Percentiles rank a stretch among this genome's conserved stretches.
phyloP scores from a whole-genome alignment of 495 filamentous ascomycete species.

The Lepraria neglecta region DNA sequence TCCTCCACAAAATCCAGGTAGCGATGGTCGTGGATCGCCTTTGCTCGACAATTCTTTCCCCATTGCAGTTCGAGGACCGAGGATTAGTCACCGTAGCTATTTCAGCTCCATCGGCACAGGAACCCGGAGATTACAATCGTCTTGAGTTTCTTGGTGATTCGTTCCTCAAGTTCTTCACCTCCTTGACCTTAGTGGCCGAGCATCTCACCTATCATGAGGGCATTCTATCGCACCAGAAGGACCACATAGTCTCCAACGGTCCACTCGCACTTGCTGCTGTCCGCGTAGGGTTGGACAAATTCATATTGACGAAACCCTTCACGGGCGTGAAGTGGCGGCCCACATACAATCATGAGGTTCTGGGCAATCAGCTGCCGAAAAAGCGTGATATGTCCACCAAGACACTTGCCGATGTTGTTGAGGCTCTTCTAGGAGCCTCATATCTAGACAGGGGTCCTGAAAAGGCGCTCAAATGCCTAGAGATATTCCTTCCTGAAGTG shows the following conservation, averaged over 20 bases:
- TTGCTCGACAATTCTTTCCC: constrained; percentile 51
- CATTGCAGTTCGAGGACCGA: constrained; percentile 48
- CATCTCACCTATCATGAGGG: constrained; percentile 72
- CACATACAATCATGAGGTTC: constrained; percentile 48
- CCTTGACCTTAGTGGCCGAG: constrained; percentile 58
- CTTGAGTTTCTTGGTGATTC: constrained; percentile 87
- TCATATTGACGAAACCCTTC: constrained; percentile 64
- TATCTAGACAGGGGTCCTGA: constrained; percentile 63
- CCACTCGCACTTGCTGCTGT: constrained; percentile 59
- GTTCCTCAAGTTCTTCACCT: constrained; percentile 72
- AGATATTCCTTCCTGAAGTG: constrained; percentile 58
- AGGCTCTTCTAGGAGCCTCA: constrained; percentile 74
- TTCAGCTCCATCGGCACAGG: constrained; percentile 55
- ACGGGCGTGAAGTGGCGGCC: constrained; percentile 67
- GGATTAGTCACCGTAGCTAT: constrained; percentile 66
- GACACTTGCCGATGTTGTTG: constrained; percentile 81
- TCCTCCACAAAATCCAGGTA: constrained; percentile 62
- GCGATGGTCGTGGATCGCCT: constrained; percentile 58
- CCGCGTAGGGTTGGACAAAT: constrained; percentile 58
- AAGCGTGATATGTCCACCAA: constrained; percentile 60
- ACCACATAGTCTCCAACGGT: constrained; percentile 65
- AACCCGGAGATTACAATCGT: constrained; percentile 68
- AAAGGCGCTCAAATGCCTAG: constrained; percentile 59
- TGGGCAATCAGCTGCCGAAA: constrained; percentile 13
- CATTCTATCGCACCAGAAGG: constrained; percentile 62